phyloP scores from a whole-genome alignment of 2,329 filamentous ascomycete genomes.

The Aspergillus flavus region DNA sequence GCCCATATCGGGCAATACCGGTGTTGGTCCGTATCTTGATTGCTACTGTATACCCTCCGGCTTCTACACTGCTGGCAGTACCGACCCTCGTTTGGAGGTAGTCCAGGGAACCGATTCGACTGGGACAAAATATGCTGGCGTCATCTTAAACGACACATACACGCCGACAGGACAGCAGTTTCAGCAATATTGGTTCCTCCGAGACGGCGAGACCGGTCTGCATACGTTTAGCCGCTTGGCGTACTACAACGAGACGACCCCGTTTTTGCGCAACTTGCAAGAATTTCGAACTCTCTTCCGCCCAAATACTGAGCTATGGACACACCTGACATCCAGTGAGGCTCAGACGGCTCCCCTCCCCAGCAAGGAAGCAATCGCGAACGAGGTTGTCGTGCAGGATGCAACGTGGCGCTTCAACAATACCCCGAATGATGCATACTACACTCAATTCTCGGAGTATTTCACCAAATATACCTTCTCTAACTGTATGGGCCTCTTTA shows the following conservation, averaged over 20 bases:
- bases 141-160: conserved; percentile 63
- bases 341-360: conserved; percentile 58
- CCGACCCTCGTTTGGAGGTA: conserved; percentile 53
- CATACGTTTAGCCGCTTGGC: conserved; percentile 63
- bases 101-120: conserved; percentile 55
- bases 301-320: conserved; percentile 63
- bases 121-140: conserved; percentile 58
- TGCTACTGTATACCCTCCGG: conserved; percentile 65
- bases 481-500: conserved; percentile 39
- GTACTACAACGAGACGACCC: conserved; percentile 61
- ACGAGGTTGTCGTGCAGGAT: conserved; percentile 61
- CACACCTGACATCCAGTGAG: conserved; percentile 62
- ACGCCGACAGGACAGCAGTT: conserved; percentile 60
- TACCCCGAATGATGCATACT: conserved; percentile 58
- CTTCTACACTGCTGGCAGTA: conserved; percentile 61
- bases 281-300: conserved; percentile 65
- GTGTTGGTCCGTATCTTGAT: conserved; percentile 62
- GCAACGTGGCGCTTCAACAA: conserved; percentile 65
- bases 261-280: conserved; percentile 60
- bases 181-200: conserved; percentile 67
- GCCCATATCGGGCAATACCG: conserved; percentile 43
- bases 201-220: conserved; percentile 64
- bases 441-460: conserved; percentile 59
- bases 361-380: conserved; percentile 35
- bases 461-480: conserved; percentile 69